Percentiles rank a stretch among this genome's conserved stretches.
Evolutionary conservation across 768 basidiomycete genomes (phyloP).

Genomic region (Tricholoma hemisulphureum): DNA sequence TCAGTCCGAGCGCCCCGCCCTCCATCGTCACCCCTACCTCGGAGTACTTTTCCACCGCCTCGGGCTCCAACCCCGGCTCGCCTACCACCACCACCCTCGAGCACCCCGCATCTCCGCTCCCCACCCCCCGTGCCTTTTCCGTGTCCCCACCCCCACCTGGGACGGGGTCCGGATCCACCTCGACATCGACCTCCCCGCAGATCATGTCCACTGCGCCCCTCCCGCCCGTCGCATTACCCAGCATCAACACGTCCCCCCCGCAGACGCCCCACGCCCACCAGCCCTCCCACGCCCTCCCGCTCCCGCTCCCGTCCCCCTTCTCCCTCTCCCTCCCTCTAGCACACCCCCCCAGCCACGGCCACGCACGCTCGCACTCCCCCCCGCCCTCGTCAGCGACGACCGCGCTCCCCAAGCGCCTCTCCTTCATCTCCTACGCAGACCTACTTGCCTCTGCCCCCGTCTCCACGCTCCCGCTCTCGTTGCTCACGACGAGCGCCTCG

Average conservation of each 20-base stretch:
- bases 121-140: conserved; percentile 3
- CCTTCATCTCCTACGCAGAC: conserved; percentile 88
- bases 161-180: too few species aligned
- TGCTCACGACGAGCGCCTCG: conserved; percentile 63
- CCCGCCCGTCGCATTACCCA: conserved; percentile 1
- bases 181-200: conserved; percentile 14
- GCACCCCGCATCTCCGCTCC: conserved; percentile 1
- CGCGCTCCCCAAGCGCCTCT: conserved; percentile 62
- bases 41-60: conserved; percentile 44
- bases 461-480: conserved; percentile 66
- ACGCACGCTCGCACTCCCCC: too few species aligned
- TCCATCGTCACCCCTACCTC: conserved; percentile 48
- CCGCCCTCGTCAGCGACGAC: conserved; percentile 21
- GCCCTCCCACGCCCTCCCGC: conserved; percentile 22
- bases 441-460: conserved; percentile 76
- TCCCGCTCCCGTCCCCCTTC: too few species aligned
- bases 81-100: conserved; percentile 17
- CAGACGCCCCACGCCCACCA: conserved; percentile 3
- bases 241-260: conserved; percentile 15
- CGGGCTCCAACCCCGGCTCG: conserved; percentile 27
- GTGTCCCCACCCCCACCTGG: conserved; percentile 14
- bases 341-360: too few species aligned
- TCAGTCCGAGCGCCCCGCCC: conserved; percentile 15
- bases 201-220: conserved; percentile 21
- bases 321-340: too few species aligned